Base-by-base conservation (phyloP, 495 filamentous ascomycete species). In the Xylaria scruposa region DNA sequence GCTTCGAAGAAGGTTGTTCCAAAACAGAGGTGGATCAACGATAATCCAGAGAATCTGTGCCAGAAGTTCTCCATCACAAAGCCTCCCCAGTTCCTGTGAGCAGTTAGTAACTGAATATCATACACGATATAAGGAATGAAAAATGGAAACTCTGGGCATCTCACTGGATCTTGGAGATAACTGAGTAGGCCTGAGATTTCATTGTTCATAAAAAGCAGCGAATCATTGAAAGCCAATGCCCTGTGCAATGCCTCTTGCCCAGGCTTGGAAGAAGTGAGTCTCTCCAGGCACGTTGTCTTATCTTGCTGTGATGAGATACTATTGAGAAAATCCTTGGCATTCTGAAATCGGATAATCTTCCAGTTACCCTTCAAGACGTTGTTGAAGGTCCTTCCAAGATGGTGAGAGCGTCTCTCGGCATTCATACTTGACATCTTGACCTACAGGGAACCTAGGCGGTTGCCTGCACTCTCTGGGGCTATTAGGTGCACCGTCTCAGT, bases 261-360 rank as follows among this genome's bases (percentile, higher is more conserved):
- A 0, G 68, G n/a, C 7, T 78, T 72, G 10, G 81, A 88, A 1
- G 87, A 80, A 9, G 91, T 75, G 15, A 94, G 75, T 36, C 80
- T 83, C 72, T 93, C 85, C 13, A 90, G 78, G 70, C 88, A 90
- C 0, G 77, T 80, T 21, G 81, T 77, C 2, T 78, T 85, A 58
- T 89, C 84, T 1, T 74, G 62, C 71, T 90, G 84, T 15, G 73
- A 78, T 21, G 83, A 81, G 3, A 92, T 74, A 0, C 91, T 87
- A 72, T 93, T 90, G 6, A 94, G 66, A 66, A 93, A 90, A 10
- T 84, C 81, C 51, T 85, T 85, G n/a, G 83, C 86, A 70, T 88
- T 82, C 12, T 78, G 70, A 26, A 67, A 7, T 9, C 44, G 78
- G 5, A 38, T 54, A 47, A 83, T 44, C 8, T 56, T 58, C 29